Conservation (phyloP, 257 asterid species). For the Plantago elongata region DNA sequence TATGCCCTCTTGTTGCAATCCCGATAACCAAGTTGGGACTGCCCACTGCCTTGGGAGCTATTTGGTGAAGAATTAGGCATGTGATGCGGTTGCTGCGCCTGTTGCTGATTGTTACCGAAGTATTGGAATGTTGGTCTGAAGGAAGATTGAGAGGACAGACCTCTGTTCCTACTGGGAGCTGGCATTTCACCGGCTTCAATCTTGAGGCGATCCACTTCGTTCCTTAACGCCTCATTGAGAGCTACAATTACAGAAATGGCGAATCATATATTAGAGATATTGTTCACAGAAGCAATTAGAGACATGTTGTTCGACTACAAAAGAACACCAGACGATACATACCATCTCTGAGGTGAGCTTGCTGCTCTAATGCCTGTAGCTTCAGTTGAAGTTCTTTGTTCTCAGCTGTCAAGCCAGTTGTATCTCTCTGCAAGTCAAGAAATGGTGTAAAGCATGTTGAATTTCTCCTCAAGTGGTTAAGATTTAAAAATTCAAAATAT, state of each 20-base stretch:
- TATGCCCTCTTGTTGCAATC: constrained; percentile 37
- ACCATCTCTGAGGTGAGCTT: constrained; percentile 97
- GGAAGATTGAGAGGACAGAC: constrained; percentile 21
- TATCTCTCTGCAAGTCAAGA: constrained; percentile 62
- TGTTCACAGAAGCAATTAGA: constrained; percentile 1
- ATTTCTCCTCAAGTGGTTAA: not conserved
- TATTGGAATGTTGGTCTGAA: constrained; percentile 36
- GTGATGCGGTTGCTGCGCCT: constrained; percentile 28
- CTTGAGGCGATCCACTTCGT: constrained; percentile 80
- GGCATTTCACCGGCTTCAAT: constrained; percentile 57
- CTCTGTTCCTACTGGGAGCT: constrained; percentile 47
- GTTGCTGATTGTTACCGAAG: constrained; percentile 41
- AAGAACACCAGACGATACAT: constrained; percentile 11
- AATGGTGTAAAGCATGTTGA: not conserved
- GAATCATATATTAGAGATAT: not conserved
- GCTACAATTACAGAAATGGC: constrained; percentile 33
- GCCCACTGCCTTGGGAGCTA: constrained; percentile 30
- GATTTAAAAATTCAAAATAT: not conserved
- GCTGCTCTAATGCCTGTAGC: constrained; percentile 81
- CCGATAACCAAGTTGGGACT: constrained; percentile 33
- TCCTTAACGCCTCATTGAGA: constrained; percentile 67
- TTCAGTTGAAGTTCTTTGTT: constrained; percentile 89
- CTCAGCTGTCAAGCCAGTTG: constrained; percentile 63
- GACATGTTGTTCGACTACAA: not conserved
- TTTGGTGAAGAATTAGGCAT: constrained; percentile 9